Base-by-base conservation (phyloP, 768 basidiomycete species). In the Crucibulum laeve region DNA sequence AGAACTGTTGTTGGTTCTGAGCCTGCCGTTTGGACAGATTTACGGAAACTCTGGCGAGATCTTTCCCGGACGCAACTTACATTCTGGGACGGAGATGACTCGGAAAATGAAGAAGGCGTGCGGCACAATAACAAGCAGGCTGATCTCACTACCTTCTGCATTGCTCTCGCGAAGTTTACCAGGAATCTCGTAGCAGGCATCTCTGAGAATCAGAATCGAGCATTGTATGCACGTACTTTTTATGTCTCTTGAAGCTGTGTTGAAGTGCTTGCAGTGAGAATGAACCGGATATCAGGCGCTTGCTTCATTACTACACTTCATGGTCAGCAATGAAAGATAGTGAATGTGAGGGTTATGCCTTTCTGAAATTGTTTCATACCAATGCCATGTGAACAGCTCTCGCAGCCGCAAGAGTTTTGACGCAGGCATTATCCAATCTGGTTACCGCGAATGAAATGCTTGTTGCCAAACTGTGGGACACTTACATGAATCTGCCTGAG, bases 391-490 rank as follows among this genome's bases (percentile, higher is more conserved):
- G 55, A 33, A 40, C 32, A 94, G 92, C 77, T 45, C 71, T 79
- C 42, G 64, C 73, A 0, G 68, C 76, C 15, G 80, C 85, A 5
- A 74, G 87, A 13, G 73, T 88, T 45, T 65, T 89, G 22, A 70
- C 83, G 2, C 91, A 96, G 59, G 67, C 87, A 3, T 70, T 95
- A 22, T 87, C 91, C 15, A 96, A 96, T 59, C 69, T 91, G 18
- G 75, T 94, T 24, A 91, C 93, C 2, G 73, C 75, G 5, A 88
- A 91, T 47, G 76, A 82, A 32, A 52, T 48, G 5, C 71, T 84
- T 35, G 69, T 76, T 48, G 58, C 68, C n/a, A 69, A 58, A 17
- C 62, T 86, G 24, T 91, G 85, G 87, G 70, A 71, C 25, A 70
- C 64, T 1, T 84, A 84, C 52, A 64, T 90, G 57, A 72, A 70